Evolutionary conservation across 768 basidiomycete genomes (phyloP), one percentile per base, ranked within the genome.

Genomic region (Hydnomerulius pinastri): DNA sequence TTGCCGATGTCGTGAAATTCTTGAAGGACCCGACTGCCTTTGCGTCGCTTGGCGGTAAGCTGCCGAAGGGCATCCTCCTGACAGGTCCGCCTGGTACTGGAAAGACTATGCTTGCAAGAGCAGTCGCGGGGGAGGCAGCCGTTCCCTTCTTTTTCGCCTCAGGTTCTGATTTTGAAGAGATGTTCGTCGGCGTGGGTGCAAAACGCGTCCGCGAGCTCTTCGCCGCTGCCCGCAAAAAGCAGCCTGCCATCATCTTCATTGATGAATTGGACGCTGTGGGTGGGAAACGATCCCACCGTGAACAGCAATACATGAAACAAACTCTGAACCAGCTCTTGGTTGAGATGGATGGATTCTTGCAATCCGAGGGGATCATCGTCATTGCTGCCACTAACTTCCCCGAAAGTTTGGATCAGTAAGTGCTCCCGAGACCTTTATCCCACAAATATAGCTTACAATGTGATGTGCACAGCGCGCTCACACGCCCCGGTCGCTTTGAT

Each of bases 351-450:
- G 97, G 97, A 2, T 99, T 99, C 76, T 76, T 87, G 65, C 91
- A 94, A 66, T 83, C 78, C 24, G 93, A 98, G 68, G 96, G 94
- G 23, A 83, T 99, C 57, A 93, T 98, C 51, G 90, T 98, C 54
- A 92, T 98, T 50, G 95, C 90, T 27, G 92, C 88, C n/a, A 99
- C 97, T 44, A 99, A 99, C 70, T 97, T 98, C 69, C 96, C 96
- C 1, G 85, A 98, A 63, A 87, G 87, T 46, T 76, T 99, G 54
- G 97, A 99, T 67, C 85, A 83, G 90, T 92, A 55, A 65, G 86
- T 77, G 39, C 20, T 40, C 35, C 25, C 49, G 25, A 35, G 45
- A 11, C 53, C 18, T 18, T 54, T 35, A 33, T 43, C 35, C 23
- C 30, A 8, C 43, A 12, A 29, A 32, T 27, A 9, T 18, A 15